Evolutionary conservation across 1,139 yeast species (phyloP).

Genomic region (Candida neerlandica): DNA sequence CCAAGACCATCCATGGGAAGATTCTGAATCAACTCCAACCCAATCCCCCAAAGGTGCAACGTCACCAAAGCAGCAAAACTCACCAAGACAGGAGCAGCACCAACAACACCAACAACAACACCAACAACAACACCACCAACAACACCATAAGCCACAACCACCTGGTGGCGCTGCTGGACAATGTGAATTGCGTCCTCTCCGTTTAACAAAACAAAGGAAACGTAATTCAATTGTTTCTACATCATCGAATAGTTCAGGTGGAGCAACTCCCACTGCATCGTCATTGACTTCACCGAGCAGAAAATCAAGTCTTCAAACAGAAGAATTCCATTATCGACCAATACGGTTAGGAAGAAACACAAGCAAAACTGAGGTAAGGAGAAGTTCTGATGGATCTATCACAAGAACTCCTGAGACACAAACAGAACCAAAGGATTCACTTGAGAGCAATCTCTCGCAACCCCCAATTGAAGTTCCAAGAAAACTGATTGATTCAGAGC

Average conservation of each 20-base stretch:
- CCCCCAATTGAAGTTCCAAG: not conserved
- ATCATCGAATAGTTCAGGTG: constrained; percentile 11
- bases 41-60: not conserved
- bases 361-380: constrained; percentile 7
- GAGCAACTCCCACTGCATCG: constrained; percentile 11
- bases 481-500: constrained; percentile 7
- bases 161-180: constrained; percentile 5
- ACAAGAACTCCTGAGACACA: not conserved
- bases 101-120: not conserved
- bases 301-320: constrained; percentile 14
- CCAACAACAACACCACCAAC: constrained; percentile 8
- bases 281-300: constrained; percentile 8
- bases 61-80: constrained; percentile 4
- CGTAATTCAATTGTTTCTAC: constrained; percentile 15
- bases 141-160: constrained; percentile 6
- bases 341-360: constrained; percentile 29
- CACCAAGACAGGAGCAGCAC: not conserved
- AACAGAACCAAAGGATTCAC: not conserved
- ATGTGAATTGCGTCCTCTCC: constrained; percentile 31
- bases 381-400: constrained; percentile 7
- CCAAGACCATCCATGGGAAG: constrained; percentile 11
- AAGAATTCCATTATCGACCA: constrained; percentile 39
- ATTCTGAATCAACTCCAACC: constrained; percentile 4
- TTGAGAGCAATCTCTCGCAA: not conserved
- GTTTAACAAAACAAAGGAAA: constrained; percentile 34